Evolutionary conservation across 345 rosid genomes (phyloP), one percentile per base, ranked within the genome.

Genomic region (Streptanthus diversifolius): DNA sequence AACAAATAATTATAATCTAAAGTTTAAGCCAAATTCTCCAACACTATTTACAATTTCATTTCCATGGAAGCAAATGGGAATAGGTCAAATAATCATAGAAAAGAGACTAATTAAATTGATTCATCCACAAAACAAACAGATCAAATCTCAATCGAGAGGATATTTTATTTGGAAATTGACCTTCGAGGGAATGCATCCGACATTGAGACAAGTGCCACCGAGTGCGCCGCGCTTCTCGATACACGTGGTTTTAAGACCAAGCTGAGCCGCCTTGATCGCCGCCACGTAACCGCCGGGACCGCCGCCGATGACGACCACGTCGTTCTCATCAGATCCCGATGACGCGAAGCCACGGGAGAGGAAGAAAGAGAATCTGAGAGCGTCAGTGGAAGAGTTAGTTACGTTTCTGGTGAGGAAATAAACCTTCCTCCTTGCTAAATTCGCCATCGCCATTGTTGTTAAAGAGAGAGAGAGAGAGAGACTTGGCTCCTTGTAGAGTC

Each of bases 231-330:
- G 91, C 75, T 89, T 91, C 85, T 91, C 97, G 69, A 89, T 86
- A 68, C 97, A 91, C 1, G 97, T 86, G 66, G 93, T 91, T 79
- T 91, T 91, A 57, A 89, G 91, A 18, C 97, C 97, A 2, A 89
- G 79, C 87, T 91, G 97, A 1, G 93, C 86, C 3, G 97, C 97
- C 63, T 91, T 91, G 80, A 91, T 91, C 77, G 97, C 97, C 22
- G 97, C 97, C 29, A 87, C 97, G 70, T 91, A 91, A 59, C 97
- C 97, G 0, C 97, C 97, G 19, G 97, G 97, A 30, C 97, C 97
- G 15, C 97, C 96, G 8, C 97, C 96, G 81, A 91, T 80, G 73
- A 91, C 55, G 55, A 91, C 93, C 61, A 91, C 97, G 77, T 91
- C 97, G 83, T 87, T 87, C 17, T 91, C 97, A 6, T 89, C 96